Percentiles rank a stretch among this genome's conserved stretches.
Conservation (phyloP, 805 yeast genomes). For the Metschnikowia vanudenii region DNA sequence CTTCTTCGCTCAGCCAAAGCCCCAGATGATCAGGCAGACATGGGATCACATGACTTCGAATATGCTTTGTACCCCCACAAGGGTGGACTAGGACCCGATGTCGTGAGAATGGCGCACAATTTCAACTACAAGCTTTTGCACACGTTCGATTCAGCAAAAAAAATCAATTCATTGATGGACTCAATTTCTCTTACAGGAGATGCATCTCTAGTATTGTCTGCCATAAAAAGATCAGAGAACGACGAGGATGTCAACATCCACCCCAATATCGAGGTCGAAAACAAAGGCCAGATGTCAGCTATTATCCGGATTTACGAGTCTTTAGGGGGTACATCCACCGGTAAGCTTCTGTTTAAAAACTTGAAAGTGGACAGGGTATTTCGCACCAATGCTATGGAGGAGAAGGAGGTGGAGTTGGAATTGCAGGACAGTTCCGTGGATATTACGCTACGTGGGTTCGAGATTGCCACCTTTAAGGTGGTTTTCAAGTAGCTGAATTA, state of each 20-base stretch:
- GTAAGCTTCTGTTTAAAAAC: constrained; percentile 44
- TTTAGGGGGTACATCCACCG: constrained; percentile 73
- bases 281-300: constrained; percentile 42
- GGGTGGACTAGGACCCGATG: constrained; percentile 60
- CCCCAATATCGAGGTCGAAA: constrained; percentile 44
- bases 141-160: constrained; percentile 14
- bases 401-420: constrained; percentile 42
- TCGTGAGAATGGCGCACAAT: constrained; percentile 73
- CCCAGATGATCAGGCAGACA: constrained; percentile 93
- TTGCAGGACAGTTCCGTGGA: constrained; percentile 34
- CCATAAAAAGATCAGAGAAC: constrained; percentile 85
- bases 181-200: constrained; percentile 45
- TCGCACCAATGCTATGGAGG: constrained; percentile 61
- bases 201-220: constrained; percentile 62
- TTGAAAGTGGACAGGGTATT: constrained; percentile 47
- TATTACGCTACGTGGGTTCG: constrained; percentile 68
- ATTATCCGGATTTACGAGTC: constrained; percentile 82
- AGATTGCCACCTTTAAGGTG: constrained; percentile 64
- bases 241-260: constrained; percentile 58
- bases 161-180: constrained; percentile 11
- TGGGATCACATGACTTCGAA: constrained; percentile 80
- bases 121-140: constrained; percentile 59
- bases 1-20: constrained; percentile 87
- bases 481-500: constrained; percentile 27
- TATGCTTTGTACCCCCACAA: constrained; percentile 84